Evolutionary conservation across 768 basidiomycete species (phyloP).

Genomic region (Daedaleopsis nitida): DNA sequence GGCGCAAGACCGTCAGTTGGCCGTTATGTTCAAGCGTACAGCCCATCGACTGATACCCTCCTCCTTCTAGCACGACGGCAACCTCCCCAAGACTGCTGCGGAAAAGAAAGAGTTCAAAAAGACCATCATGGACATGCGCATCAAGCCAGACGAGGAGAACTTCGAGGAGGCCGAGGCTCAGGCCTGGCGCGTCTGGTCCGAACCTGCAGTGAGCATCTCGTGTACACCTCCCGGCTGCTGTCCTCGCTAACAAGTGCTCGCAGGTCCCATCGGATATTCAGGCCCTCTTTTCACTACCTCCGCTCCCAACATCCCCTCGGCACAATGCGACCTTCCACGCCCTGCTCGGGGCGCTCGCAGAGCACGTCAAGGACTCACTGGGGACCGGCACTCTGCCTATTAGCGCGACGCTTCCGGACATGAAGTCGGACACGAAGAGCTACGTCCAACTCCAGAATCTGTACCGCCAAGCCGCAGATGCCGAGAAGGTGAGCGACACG

Average conservation of each 20-base stretch:
- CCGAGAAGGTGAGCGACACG: constrained; percentile 54
- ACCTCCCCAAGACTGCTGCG: constrained; percentile 50
- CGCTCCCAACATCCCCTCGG: constrained; percentile 48
- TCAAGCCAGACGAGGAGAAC: constrained; percentile 92
- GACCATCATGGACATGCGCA: constrained; percentile 57
- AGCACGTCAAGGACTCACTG: constrained; percentile 57
- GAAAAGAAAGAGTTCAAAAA: constrained; percentile 84
- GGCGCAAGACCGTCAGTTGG: constrained; percentile 67
- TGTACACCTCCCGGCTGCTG: background rate
- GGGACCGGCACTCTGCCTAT: constrained; percentile 67
- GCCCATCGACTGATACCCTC: background rate
- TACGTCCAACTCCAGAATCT: constrained; percentile 87
- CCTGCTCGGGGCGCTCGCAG: constrained; percentile 71
- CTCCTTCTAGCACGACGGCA: constrained; percentile 61
- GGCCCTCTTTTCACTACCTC: constrained; percentile 63
- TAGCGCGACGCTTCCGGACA: constrained; percentile 89
- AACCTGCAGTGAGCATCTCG: constrained; percentile 41
- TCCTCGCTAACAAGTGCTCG: background rate
- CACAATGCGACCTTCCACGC: constrained; percentile 63
- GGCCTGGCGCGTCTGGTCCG: constrained; percentile 79
- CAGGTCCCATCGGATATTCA: constrained; percentile 71
- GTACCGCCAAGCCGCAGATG: constrained; percentile 76
- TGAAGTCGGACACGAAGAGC: constrained; percentile 85
- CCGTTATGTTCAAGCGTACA: background rate
- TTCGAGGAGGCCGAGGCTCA: constrained; percentile 93